A percentile compares a stretch with the other conserved stretches of the same genome.
Conservation (phyloP, 805 yeast genomes). For the Cyberlindnera galapagoensis region DNA sequence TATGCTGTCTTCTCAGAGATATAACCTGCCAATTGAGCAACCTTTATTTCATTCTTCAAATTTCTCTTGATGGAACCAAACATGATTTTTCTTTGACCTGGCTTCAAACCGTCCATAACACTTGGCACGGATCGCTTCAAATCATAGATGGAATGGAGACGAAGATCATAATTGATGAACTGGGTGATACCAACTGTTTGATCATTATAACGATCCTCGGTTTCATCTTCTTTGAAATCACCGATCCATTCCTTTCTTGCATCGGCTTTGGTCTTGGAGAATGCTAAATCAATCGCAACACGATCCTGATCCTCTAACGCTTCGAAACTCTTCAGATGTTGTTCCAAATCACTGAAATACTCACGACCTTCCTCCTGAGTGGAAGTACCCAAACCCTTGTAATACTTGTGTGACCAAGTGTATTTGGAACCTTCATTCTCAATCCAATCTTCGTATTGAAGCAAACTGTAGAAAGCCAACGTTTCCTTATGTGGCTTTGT, state of each 20-base stretch:
- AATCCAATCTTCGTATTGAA: constrained; percentile 93
- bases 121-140: constrained; percentile 93
- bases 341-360: constrained; percentile 79
- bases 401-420: constrained; percentile 90
- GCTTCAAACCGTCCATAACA: constrained; percentile 90
- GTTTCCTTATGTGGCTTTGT: constrained; percentile 52
- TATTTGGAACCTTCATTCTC: constrained; percentile 67
- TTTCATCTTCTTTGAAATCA: constrained; percentile 76
- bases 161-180: constrained; percentile 90
- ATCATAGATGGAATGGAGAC: constrained; percentile 94
- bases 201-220: constrained; percentile 33
- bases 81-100: constrained; percentile 92
- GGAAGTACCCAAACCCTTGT: constrained; percentile 98
- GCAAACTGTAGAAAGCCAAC: constrained; percentile 86
- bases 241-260: constrained; percentile 98
- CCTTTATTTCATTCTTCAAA: constrained; percentile 72
- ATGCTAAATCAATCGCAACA: constrained; percentile 80
- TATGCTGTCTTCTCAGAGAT: constrained; percentile 86
- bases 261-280: constrained; percentile 91
- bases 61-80: constrained; percentile 84
- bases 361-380: constrained; percentile 75
- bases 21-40: constrained; percentile 85
- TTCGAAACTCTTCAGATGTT: constrained; percentile 81
- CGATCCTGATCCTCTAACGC: constrained; percentile 74
- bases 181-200: constrained; percentile 76